Evolutionary conservation across 2,329 filamentous ascomycete species (phyloP), one percentile per base, ranked within the genome.

Genomic region (Trichoderma sp.): DNA sequence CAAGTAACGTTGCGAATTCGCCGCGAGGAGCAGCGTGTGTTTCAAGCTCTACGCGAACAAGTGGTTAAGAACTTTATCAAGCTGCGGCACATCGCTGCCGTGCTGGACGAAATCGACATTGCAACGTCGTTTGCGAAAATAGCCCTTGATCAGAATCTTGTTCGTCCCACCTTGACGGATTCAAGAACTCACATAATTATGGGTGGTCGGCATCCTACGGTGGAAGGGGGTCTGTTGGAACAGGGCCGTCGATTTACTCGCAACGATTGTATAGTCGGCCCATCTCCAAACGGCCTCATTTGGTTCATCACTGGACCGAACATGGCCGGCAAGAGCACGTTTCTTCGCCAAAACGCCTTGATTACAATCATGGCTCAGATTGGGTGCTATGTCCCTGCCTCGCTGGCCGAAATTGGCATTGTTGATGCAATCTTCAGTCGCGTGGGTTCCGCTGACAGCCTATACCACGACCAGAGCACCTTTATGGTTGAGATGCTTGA

Each of bases 401-500:
- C 91, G 28, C 93, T 93, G 80, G 95, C 94, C 4, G 90, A 93
- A 76, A 87, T 99, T 30, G 95, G 95, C 1, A 86, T 99, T 57
- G 94, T 98, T n/a, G 96, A 99, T 82, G 94, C 95, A 77, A 92
- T 99, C 69, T 98, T 97, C 84, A 96, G 92, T 79, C 93, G 96
- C 79, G 92, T 97, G 26, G 96, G 96, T 2, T 97, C 94, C 1
- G 96, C 95, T 2, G 97, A 99, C 81, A 95, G 97, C 79, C 86
- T 99, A n/a, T 98, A 93, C 83, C 89, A 90, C 65, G 93, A 97
- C 83, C 95, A 98, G 81, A 97, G 94, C 68, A 99, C 97, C 0
- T 99, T 99, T 82, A 98, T 99, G 96, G 94, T 98, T 1, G 96
- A 99, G 83, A 99, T 99, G 96, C 87, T 98, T 2, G 96, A 99